phyloP scores from a whole-genome alignment of 2,329 filamentous ascomycete genomes.

The Pestalotiopsis sp. region DNA sequence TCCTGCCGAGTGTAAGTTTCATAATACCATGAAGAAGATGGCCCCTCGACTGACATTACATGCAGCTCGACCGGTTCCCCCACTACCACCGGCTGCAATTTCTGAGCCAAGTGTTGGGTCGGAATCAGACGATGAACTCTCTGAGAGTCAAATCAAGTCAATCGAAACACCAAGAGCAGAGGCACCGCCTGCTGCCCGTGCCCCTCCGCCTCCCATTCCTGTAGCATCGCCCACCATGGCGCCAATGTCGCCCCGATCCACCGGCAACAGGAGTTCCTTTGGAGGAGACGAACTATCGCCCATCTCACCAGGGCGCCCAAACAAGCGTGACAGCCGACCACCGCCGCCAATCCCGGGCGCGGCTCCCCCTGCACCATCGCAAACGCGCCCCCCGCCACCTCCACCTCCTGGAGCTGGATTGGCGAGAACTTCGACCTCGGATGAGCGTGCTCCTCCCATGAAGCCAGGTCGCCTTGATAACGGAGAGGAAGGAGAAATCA shows the following conservation, averaged over 20 bases:
- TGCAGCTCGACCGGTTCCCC: constrained; percentile 58
- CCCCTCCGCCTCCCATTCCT: constrained; percentile 45
- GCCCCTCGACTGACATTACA: constrained; percentile 27
- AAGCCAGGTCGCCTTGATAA: constrained; percentile 44
- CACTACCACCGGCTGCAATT: constrained; percentile 53
- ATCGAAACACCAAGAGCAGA: constrained; percentile 42
- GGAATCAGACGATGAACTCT: constrained; percentile 87
- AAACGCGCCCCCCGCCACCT: constrained; percentile 67
- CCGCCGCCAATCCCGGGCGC: constrained; percentile 64
- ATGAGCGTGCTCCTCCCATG: constrained; percentile 49
- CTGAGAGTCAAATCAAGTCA: constrained; percentile 51
- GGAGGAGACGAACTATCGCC: constrained; percentile 39
- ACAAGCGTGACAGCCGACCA: constrained; percentile 58
- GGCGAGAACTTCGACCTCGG: constrained; percentile 62
- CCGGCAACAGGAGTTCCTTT: constrained; percentile 35
- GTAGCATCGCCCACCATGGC: constrained; percentile 44
- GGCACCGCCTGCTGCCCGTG: constrained; percentile 38
- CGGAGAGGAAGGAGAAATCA: constrained; percentile 77
- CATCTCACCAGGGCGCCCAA: constrained; percentile 41
- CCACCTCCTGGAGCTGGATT: constrained; percentile 58
- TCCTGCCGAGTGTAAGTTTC: constrained; percentile 62
- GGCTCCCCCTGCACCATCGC: constrained; percentile 50
- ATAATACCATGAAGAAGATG: not conserved
- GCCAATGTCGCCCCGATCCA: constrained; percentile 45
- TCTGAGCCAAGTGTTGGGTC: constrained; percentile 77